These are phyloP conservation scores for Syncephalastrum monosporum DNA, from an alignment of 371 early-diverging fungal genomes.

Conservation along the genomic window DNA sequence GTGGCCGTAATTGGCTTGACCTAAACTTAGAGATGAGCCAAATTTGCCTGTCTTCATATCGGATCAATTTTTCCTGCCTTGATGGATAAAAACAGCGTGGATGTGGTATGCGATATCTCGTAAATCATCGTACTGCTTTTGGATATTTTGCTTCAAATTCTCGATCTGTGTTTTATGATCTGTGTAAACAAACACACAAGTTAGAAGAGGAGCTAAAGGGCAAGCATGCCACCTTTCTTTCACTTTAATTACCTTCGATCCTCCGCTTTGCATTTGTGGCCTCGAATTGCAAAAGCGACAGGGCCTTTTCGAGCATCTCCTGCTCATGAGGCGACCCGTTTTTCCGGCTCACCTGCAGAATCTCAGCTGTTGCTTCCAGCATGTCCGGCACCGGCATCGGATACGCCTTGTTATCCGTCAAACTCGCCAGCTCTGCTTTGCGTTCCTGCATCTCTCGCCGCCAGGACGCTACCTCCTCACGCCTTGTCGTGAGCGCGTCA, in stretches of 20 bases:
- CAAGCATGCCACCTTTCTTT: too few relatives aligned
- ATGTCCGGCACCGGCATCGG: slow-evolving; percentile 43
- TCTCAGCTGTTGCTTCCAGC: slow-evolving; percentile 34
- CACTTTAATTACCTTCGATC: slow-evolving; percentile 17
- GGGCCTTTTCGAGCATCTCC: slow-evolving; percentile 13
- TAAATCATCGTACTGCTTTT: slow-evolving; percentile 38
- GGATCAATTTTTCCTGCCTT: slow-evolving; percentile 28
- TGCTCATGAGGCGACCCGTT: slow-evolving; percentile 6
- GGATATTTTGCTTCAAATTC: slow-evolving; percentile 19
- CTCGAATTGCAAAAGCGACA: slow-evolving; percentile 24
- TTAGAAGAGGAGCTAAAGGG: background rate
- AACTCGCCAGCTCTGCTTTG: slow-evolving; percentile 25
- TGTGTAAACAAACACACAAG: slow-evolving; percentile 4
- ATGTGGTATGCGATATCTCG: slow-evolving; percentile 48
- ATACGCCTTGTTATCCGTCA: slow-evolving; percentile 31
- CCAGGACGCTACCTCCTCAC: slow-evolving; percentile 33
- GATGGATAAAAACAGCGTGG: slow-evolving; percentile 74
- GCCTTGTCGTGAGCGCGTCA: slow-evolving; percentile 29
- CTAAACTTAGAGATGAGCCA: slow-evolving; percentile 5
- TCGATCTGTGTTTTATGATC: slow-evolving; percentile 10
- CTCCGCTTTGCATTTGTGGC: slow-evolving; percentile 13
- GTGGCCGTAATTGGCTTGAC: slow-evolving; percentile 80
- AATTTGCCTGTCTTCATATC: background rate
- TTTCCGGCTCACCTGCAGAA: slow-evolving; percentile 24
- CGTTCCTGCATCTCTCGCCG: slow-evolving; percentile 29